Evolutionary conservation across 306 rosid genomes (phyloP).

Genomic region (Acacia melanoxylon): DNA sequence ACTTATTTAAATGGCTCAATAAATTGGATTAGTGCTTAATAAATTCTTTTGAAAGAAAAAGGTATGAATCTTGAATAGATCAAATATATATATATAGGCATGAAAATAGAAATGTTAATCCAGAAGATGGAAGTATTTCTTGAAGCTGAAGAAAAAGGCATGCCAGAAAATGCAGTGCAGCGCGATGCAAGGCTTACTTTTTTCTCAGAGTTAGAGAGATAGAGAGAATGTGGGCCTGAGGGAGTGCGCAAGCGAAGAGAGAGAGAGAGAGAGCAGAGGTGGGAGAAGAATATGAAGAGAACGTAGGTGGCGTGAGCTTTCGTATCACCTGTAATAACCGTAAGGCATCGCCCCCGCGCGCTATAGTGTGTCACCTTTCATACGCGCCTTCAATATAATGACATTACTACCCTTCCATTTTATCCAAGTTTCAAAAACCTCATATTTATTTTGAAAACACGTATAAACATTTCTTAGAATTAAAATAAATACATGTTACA

Average conservation of each 20-base stretch:
- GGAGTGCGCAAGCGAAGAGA: neutral
- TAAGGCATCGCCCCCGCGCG: neutral
- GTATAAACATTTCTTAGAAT: no score
- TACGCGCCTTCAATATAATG: no score
- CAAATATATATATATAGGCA: neutral
- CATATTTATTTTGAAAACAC: no score
- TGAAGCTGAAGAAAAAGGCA: neutral
- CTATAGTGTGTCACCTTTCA: no score
- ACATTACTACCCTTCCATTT: no score
- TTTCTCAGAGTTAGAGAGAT: neutral
- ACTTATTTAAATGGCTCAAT: no score
- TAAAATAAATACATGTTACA: no score
- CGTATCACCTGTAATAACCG: no score
- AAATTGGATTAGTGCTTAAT: neutral
- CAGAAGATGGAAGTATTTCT: neutral
- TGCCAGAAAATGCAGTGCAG: neutral
- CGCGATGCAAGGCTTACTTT: neutral
- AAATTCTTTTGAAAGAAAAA: no score
- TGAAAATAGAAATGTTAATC: neutral
- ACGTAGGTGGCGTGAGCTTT: neutral
- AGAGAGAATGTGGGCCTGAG: neutral
- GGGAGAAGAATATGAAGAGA: neutral
- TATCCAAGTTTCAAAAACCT: no score
- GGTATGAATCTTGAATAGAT: neutral
- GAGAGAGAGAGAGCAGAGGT: neutral